Evolutionary conservation across 139 green algal species (phyloP), one percentile per base, ranked within the genome.

Genomic region (Nannochloris sp.): DNA sequence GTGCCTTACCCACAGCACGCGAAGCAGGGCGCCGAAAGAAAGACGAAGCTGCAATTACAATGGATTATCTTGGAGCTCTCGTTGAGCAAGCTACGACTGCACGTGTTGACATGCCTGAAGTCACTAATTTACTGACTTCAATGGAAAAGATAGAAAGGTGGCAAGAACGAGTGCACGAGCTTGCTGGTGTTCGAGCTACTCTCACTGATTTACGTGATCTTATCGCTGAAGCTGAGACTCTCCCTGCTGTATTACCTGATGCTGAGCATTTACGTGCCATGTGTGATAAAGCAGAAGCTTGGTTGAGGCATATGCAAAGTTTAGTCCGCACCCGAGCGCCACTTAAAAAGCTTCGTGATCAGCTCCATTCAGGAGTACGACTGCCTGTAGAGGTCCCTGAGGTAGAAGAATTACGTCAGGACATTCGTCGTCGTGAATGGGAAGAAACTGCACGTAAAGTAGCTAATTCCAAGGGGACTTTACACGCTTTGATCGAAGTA

Each of bases 391-490:
- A 74, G 9, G 23, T 84, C 13, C 70, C 76, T 1, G 35, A 83
- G 47, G 58, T 84, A 13, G 71, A 83, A 36, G 34, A 61, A 27
- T 61, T 84, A 51, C 45, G 65, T 6, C 5, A 4, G 23, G 54
- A 77, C 30, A 79, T 84, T 46, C 59, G 71, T 14, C 61, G 68
- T 48, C 54, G 68, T 2, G 78, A 84, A 59, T 84, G 78, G 78
- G 66, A 84, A 48, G 79, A 84, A 3, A 35, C 47, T 3, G 72
- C 72, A 24, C 63, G 65, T 31, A 77, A 77, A 63, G 62, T 59
- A 45, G 15, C 70, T 31, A 56, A 27, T 24, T 13, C 39, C 1
- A 58, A 72, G 27, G 36, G 15, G 39, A 72, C 69, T 10, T 42
- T 84, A 42, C 2, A 23, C 3, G 42, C 27, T 2, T 55, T 82